Percentiles rank a stretch among this genome's conserved stretches.
These are phyloP conservation scores for Thermothielavioides terrestris DNA, from an alignment of 495 filamentous ascomycete genomes.

Conservation along the genomic window DNA sequence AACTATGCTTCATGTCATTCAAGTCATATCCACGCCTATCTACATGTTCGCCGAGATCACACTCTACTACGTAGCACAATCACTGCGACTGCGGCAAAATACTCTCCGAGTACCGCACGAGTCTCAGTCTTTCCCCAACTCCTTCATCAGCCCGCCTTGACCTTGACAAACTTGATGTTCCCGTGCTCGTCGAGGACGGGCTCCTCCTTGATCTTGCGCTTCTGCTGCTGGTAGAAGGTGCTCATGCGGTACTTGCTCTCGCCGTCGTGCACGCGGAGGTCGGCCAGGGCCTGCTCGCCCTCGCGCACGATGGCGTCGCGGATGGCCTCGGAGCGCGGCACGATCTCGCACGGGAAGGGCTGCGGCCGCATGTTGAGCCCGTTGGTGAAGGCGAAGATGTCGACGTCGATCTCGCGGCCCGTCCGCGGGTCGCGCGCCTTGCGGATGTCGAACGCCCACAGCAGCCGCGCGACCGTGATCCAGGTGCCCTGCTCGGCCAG, in stretches of 20 bases:
- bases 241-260: constrained; percentile 51
- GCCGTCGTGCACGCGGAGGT: constrained; percentile 49
- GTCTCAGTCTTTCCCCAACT: background rate
- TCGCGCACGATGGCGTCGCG: constrained; percentile 45
- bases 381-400: constrained; percentile 47
- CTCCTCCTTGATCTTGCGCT: constrained; percentile 21
- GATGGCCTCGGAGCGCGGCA: constrained; percentile 42
- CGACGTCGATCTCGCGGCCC: constrained; percentile 44
- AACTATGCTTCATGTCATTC: too few relatives aligned
- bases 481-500: constrained; percentile 51
- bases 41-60: too few relatives aligned
- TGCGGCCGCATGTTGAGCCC: constrained; percentile 49
- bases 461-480: constrained; percentile 44
- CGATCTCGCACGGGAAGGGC: constrained; percentile 44
- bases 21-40: too few relatives aligned
- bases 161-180: constrained; percentile 21
- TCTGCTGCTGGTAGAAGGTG: constrained; percentile 39
- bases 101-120: background rate
- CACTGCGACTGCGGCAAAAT: too few relatives aligned
- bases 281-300: constrained; percentile 43
- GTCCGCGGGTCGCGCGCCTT: constrained; percentile 37
- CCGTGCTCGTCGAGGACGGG: constrained; percentile 26
- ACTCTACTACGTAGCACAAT: too few relatives aligned
- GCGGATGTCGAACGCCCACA: constrained; percentile 49
- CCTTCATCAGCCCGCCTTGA: constrained; percentile 3